Percentiles rank a stretch among this genome's conserved stretches.
Evolutionary conservation across 495 filamentous ascomycete species (phyloP).

Genomic region (Aspergillus cavernicola): DNA sequence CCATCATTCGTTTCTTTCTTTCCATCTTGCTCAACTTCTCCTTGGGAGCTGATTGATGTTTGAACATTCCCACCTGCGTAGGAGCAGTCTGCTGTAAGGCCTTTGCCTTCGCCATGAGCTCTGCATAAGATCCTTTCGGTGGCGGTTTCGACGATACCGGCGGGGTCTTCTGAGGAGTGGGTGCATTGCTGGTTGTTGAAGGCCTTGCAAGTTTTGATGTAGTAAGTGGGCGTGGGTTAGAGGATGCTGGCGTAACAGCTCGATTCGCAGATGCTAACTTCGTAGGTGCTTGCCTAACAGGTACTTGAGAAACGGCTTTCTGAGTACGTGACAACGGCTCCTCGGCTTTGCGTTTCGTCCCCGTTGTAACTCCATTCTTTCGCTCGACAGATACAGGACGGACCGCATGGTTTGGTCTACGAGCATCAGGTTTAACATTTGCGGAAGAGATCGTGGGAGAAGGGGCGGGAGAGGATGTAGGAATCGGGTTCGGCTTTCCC

Average conservation of each 20-base stretch:
- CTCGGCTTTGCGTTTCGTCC: conserved; percentile 45
- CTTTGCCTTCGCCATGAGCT: conserved; percentile 40
- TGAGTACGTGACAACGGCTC: conserved; percentile 31
- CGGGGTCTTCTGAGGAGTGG: conserved; percentile 19
- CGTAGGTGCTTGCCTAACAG: conserved; percentile 13
- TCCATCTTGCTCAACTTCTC: conserved; percentile 39
- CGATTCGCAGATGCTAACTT: not conserved
- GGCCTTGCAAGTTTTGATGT: conserved; percentile 19
- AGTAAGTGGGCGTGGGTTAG: conserved; percentile 20
- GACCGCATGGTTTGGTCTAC: conserved; percentile 15
- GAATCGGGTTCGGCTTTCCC: conserved; percentile 35
- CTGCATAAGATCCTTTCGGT: conserved; percentile 42
- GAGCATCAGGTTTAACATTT: conserved; percentile 25
- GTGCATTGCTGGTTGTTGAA: conserved; percentile 15
- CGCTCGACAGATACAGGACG: conserved; percentile 16
- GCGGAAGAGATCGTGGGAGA: conserved; percentile 30
- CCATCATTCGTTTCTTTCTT: conserved; percentile 35
- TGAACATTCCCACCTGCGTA: conserved; percentile 31
- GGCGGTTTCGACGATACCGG: conserved; percentile 33
- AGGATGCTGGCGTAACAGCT: conserved; percentile 1
- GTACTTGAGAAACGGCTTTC: conserved; percentile 22
- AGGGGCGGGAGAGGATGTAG: conserved; percentile 24
- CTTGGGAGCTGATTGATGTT: conserved; percentile 36
- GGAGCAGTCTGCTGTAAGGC: conserved; percentile 34
- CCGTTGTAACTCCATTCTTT: conserved; percentile 19